A percentile compares a stretch with the other conserved stretches of the same genome.
phyloP scores from a whole-genome alignment of 108 stramenopile genomes.

The Cyclotella kingstonii region DNA sequence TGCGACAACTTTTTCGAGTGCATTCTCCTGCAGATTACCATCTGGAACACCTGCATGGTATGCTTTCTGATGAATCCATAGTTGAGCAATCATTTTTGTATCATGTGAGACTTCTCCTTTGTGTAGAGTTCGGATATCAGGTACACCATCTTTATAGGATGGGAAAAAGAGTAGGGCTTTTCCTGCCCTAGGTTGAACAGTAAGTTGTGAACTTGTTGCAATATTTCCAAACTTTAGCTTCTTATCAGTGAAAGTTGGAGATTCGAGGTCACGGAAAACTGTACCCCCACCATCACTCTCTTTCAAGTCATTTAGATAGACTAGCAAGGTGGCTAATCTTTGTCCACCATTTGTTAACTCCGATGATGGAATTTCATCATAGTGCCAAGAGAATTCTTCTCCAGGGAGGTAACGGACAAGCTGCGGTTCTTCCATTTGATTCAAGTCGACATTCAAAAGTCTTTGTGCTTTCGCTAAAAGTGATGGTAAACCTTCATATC shows the following conservation, averaged over 20 bases:
- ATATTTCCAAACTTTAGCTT: not conserved
- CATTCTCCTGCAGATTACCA: constrained; percentile 59
- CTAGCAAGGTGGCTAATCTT: constrained; percentile 77
- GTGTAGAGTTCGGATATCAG: constrained; percentile 66
- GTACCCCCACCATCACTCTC: constrained; percentile 62
- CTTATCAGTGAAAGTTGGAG: not conserved
- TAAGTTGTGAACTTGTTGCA: constrained; percentile 27
- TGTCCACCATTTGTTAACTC: constrained; percentile 71
- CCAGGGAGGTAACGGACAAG: constrained; percentile 71
- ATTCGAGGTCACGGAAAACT: constrained; percentile 64
- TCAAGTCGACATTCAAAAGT: constrained; percentile 49
- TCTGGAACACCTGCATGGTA: constrained; percentile 58
- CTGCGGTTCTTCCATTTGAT: constrained; percentile 76
- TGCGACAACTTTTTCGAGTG: constrained; percentile 32
- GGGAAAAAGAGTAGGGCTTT: constrained; percentile 75
- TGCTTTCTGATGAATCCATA: constrained; percentile 68
- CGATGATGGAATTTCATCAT: constrained; percentile 62
- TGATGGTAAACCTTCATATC: constrained; percentile 50
- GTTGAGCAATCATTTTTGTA: constrained; percentile 72
- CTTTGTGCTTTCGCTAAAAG: constrained; percentile 60
- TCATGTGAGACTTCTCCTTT: constrained; percentile 63
- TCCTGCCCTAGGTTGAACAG: constrained; percentile 55
- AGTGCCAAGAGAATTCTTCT: constrained; percentile 80
- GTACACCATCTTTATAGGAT: constrained; percentile 54
- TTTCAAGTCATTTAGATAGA: constrained; percentile 74